Conservation (phyloP, 768 basidiomycete species). For the Lentinula edodes region DNA sequence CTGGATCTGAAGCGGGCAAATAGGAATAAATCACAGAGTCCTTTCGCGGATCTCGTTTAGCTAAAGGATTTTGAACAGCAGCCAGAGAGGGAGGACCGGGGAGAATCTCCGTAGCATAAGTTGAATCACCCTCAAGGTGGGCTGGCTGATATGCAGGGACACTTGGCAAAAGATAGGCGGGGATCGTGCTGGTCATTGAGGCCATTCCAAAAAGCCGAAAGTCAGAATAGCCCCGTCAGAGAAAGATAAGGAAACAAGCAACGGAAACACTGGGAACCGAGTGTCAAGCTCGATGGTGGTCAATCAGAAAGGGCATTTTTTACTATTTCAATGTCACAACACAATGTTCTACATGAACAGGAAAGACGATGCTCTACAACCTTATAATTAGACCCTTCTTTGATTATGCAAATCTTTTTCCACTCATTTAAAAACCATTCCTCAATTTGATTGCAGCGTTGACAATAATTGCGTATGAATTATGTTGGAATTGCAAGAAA, state of each 20-base stretch:
- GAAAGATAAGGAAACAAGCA: not conserved
- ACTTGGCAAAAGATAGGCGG: conserved; percentile 68
- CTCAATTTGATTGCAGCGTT: not conserved
- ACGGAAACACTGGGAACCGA: not conserved
- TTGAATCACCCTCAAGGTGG: conserved; percentile 77
- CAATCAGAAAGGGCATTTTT: conserved; percentile 5
- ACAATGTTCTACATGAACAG: not conserved
- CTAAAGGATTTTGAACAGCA: conserved; percentile 62
- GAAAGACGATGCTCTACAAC: not conserved
- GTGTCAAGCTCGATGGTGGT: conserved; percentile 7
- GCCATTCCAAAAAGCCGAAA: conserved; percentile 41
- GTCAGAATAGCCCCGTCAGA: not conserved
- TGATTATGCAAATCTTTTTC: not conserved
- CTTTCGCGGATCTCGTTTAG: conserved; percentile 81
- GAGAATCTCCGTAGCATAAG: conserved; percentile 84
- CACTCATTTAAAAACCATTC: not conserved
- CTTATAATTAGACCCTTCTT: not conserved
- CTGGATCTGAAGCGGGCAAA: conserved; percentile 79
- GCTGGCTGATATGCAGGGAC: conserved; percentile 70
- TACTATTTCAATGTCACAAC: not conserved
- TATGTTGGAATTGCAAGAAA: not conserved
- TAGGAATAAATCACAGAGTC: conserved; percentile 66
- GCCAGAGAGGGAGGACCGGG: conserved; percentile 79
- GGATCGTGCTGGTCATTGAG: conserved; percentile 60
- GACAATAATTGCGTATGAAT: not conserved